A percentile compares a stretch with the other conserved stretches of the same genome.
These are phyloP conservation scores for Neofusicoccum kwambonambiense DNA, from an alignment of 2,329 filamentous ascomycete species.

Conservation along the genomic window DNA sequence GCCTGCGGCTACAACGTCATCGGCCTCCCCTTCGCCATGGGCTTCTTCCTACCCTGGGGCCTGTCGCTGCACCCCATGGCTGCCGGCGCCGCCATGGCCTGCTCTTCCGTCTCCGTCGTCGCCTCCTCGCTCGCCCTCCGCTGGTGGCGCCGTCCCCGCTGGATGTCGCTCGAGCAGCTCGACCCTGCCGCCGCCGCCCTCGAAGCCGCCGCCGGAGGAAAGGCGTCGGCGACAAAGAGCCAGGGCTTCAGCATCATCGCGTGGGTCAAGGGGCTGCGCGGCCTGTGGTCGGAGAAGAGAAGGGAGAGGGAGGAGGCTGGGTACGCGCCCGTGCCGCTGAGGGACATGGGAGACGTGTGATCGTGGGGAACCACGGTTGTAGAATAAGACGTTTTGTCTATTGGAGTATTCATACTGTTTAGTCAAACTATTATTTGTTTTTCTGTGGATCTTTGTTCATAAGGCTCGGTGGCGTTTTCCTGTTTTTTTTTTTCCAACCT, in stretches of 20 bases:
- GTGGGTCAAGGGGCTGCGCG: slow-evolving; percentile 26
- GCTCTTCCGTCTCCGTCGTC: slow-evolving; percentile 86
- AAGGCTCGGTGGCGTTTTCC: neutral
- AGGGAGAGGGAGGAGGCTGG: slow-evolving; percentile 40
- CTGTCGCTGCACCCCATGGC: slow-evolving; percentile 89
- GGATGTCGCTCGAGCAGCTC: slow-evolving; percentile 74
- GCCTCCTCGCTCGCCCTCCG: slow-evolving; percentile 79
- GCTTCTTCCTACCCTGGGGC: slow-evolving; percentile 86
- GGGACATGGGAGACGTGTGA: slow-evolving; percentile 38
- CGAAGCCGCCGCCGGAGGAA: neutral
- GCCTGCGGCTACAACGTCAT: slow-evolving; percentile 90
- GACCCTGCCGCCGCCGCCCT: slow-evolving; percentile 39
- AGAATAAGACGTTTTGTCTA: neutral
- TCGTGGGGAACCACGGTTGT: neutral
- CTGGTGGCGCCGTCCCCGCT: slow-evolving; percentile 78
- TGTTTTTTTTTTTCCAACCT: slow-evolving; percentile 9
- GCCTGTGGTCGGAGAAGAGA: slow-evolving; percentile 34
- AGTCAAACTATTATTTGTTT: neutral
- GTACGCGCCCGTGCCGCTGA: slow-evolving; percentile 44
- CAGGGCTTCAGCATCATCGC: neutral
- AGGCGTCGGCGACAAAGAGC: neutral
- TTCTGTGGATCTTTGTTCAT: neutral
- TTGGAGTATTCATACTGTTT: neutral
- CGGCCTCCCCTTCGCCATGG: slow-evolving; percentile 95
- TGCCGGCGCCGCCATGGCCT: slow-evolving; percentile 91